Evolutionary conservation across 2,329 filamentous ascomycete genomes (phyloP), one percentile per base, ranked within the genome.

Genomic region (Fusarium sp.): DNA sequence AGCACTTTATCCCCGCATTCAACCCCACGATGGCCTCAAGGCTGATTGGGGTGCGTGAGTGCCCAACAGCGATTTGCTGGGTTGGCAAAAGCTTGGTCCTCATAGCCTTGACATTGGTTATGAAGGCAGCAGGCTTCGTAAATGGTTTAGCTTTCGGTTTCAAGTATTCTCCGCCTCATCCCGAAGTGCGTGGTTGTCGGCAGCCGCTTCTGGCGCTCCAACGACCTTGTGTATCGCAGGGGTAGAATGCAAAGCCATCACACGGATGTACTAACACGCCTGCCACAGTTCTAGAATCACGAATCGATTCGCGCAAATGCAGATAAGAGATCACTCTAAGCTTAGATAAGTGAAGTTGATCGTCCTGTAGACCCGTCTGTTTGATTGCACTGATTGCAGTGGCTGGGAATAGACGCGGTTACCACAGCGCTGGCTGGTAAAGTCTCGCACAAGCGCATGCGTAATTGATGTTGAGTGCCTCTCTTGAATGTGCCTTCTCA

Each of bases 1-100:
- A 45, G 38, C 35, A 41, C 50, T 54, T 60, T 14, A 37, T 63
- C 67, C 67, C 67, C 67, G 63, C 67, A 68, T 52, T 66, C 63
- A 57, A 49, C 57, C 63, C 63, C 67, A 67, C 53, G 66, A 65
- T 62, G 43, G 45, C 51, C 23, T 57, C 47, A 37, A 57, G 57
- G 27, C 32, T 66, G 54, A 63, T 66, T 68, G 66, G 66, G 53
- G 54, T 37, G n/a, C 13, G 15, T 42, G 38, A 53, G 48, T 53
- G 32, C 23, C 23, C 23, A n/a, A 55, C 13, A 41, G 23, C n/a
- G 27, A 4, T 37, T 50, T 37, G 25, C 41, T 39, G 56, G 49
- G 42, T 19, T 49, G 44, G 42, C 33, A 58, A 48, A 49, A 52
- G 48, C 51, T 61, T 58, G 35, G 50, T 44, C 47, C 36, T 27